Evolutionary conservation across 2,329 filamentous ascomycete genomes (phyloP), one percentile per base, ranked within the genome.

Genomic region (Lachnellula arida): DNA sequence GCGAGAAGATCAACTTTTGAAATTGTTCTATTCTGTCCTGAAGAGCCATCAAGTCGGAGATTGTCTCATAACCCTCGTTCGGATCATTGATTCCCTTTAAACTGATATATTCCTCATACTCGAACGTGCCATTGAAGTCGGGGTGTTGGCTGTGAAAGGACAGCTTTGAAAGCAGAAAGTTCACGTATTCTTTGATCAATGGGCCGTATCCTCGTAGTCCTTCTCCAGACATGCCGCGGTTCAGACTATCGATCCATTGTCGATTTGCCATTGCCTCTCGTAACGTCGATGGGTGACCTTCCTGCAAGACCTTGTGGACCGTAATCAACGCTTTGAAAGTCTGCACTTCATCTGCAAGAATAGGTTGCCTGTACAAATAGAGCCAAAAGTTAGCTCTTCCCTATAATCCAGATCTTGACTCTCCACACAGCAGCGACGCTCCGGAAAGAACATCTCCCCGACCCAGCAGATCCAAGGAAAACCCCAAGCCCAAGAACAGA

Each of bases 11-110:
- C 62, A 99, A 81, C 76, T 97, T 99, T 73, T 99, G 94, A 75
- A 99, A 97, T 63, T 91, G 87, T 74, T 99, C 94, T 65, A 99
- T 99, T 78, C 96, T 93, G 73, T 99, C 94, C 72, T 99, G 94
- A 57, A 99, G 80, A 8, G 86, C 88, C 92, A 97, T 97, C 53
- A 99, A 81, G 73, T 99, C 94, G 63, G 87, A 89, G 66, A 99
- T 97, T 23, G 93, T 97, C 78, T 99, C 94, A 71, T 87, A 93
- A 70, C 94, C 94, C 76, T 99, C 94, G 69, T 99, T 97, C 4
- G 94, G 94, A 73, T 99, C 94, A 72, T 97, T 97, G 76, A 96
- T 97, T 28, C 91, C 91, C 77, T 96, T 97, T 71, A 99, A 79
- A 70, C 91, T 96, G 72, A 97, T 92, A 72, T 99, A 99, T 72